Percentiles rank a stretch among this genome's conserved stretches.
Evolutionary conservation across 805 yeast genomes (phyloP).

Genomic region (Kazachstania taianensis): DNA sequence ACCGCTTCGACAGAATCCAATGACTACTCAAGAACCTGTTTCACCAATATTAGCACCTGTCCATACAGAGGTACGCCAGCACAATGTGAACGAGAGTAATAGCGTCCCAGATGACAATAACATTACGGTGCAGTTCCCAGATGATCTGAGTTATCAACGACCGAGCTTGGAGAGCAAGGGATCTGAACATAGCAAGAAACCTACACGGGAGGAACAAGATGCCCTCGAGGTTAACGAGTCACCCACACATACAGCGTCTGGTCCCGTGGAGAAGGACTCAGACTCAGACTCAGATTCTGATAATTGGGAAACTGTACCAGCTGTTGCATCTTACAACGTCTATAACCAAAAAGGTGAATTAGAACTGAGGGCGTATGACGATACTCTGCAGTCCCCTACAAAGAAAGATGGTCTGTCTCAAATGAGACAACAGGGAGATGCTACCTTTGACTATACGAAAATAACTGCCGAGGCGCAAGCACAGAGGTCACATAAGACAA

Average conservation of each 20-base stretch:
- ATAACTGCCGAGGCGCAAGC: conserved; percentile 83
- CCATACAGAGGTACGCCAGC: no score
- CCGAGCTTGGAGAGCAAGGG: not conserved
- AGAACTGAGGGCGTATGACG: conserved; percentile 31
- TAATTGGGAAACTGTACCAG: conserved; percentile 81
- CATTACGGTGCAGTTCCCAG: no score
- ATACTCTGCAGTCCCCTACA: conserved; percentile 15
- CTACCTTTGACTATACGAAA: conserved; percentile 63
- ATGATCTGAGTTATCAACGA: no score
- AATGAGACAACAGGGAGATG: conserved; percentile 2
- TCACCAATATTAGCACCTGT: no score
- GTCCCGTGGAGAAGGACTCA: conserved; percentile 2
- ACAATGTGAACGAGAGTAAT: not conserved
- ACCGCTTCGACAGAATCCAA: not conserved
- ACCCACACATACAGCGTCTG: not conserved
- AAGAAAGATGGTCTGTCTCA: not conserved
- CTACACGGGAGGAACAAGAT: no score
- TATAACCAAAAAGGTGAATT: conserved; percentile 73
- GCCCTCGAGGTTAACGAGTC: no score
- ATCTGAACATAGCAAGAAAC: no score
- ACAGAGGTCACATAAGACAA: conserved; percentile 48
- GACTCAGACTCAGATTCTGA: conserved; percentile 28
- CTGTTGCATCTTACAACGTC: conserved; percentile 64
- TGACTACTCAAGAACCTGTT: not conserved
- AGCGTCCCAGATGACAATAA: no score